Percentiles rank a stretch among this genome's conserved stretches.
Evolutionary conservation across 2,329 filamentous ascomycete species (phyloP).

Genomic region (Sphaceloma murrayae): DNA sequence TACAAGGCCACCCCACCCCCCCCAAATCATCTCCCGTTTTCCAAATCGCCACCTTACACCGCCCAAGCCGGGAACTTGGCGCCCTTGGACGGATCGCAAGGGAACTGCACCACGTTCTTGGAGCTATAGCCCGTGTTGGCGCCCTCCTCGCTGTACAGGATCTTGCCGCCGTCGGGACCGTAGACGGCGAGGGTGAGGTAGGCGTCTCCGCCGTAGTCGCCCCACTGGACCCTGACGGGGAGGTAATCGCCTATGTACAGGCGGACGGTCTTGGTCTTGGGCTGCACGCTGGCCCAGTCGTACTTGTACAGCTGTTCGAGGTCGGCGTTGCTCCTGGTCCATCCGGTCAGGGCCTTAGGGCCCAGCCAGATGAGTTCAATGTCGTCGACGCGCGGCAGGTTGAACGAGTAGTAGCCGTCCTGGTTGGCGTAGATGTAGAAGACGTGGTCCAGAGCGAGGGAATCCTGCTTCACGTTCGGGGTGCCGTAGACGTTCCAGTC

Average conservation of each 20-base stretch:
- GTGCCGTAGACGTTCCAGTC: slow-evolving; percentile 16
- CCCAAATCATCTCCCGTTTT: no score
- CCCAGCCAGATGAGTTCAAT: slow-evolving; percentile 24
- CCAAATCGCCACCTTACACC: no score
- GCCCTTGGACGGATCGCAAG: slow-evolving; percentile 10
- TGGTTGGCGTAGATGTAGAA: slow-evolving; percentile 19
- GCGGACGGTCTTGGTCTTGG: slow-evolving; percentile 14
- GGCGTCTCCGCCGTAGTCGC: slow-evolving; percentile 11
- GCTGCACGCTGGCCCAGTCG: neutral
- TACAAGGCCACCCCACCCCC: no score
- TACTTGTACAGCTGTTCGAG: slow-evolving; percentile 12
- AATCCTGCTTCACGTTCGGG: neutral
- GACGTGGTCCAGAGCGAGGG: slow-evolving; percentile 16
- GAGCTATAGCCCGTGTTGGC: slow-evolving; percentile 7
- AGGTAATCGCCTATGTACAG: slow-evolving; percentile 15
- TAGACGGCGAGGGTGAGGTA: slow-evolving; percentile 13
- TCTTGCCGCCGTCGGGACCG: slow-evolving; percentile 10
- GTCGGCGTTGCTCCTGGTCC: slow-evolving; percentile 21
- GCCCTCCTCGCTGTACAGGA: neutral
- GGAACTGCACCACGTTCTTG: slow-evolving; percentile 13
- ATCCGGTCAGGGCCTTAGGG: slow-evolving; percentile 21
- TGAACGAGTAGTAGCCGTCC: slow-evolving; percentile 23
- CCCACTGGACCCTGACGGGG: slow-evolving; percentile 10
- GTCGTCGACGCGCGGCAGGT: slow-evolving; percentile 21
- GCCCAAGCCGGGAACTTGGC: slow-evolving; percentile 16